These are phyloP conservation scores for Lentinus brumalis DNA, from an alignment of 768 basidiomycete genomes.

Conservation along the genomic window DNA sequence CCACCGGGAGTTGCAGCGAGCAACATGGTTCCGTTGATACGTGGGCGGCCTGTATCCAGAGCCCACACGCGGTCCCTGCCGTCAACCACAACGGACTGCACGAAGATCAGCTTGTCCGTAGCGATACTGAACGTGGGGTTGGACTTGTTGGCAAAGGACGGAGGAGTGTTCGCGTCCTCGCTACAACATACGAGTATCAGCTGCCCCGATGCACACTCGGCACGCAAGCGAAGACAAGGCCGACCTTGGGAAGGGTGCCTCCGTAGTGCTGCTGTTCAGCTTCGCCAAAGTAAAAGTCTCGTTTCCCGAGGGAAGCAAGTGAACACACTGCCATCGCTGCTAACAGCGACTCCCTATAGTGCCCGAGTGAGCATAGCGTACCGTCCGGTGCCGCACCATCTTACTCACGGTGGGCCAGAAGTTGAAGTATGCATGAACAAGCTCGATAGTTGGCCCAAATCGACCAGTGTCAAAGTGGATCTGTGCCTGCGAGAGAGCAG, in stretches of 20 bases:
- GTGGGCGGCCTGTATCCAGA: slow-evolving; percentile 27
- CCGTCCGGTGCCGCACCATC: too few species aligned
- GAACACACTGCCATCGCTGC: slow-evolving; percentile 19
- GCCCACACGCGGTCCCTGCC: slow-evolving; percentile 27
- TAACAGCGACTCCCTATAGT: slow-evolving; percentile 19
- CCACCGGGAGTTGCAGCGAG: slow-evolving; percentile 17
- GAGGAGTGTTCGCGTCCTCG: slow-evolving; percentile 24
- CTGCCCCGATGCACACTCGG: too few species aligned
- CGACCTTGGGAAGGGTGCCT: slow-evolving; percentile 20
- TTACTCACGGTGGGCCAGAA: slow-evolving; percentile 22
- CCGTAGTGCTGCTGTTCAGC: slow-evolving; percentile 16
- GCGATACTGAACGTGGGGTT: slow-evolving; percentile 23
- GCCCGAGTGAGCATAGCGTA: too few species aligned
- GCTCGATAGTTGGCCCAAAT: slow-evolving; percentile 18
- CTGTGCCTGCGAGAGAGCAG: not conserved
- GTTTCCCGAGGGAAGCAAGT: slow-evolving; percentile 22
- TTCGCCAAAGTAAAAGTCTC: slow-evolving; percentile 21
- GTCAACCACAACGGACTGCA: slow-evolving; percentile 29
- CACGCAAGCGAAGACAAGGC: not conserved
- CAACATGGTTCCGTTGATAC: slow-evolving; percentile 21
- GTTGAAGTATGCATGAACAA: slow-evolving; percentile 22
- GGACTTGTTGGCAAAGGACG: slow-evolving; percentile 19
- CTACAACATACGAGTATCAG: not conserved
- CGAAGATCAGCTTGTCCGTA: slow-evolving; percentile 23
- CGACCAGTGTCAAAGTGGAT: slow-evolving; percentile 21